Conservation (phyloP, 140 eudicot species). For the Erigeron philadelphicus region DNA sequence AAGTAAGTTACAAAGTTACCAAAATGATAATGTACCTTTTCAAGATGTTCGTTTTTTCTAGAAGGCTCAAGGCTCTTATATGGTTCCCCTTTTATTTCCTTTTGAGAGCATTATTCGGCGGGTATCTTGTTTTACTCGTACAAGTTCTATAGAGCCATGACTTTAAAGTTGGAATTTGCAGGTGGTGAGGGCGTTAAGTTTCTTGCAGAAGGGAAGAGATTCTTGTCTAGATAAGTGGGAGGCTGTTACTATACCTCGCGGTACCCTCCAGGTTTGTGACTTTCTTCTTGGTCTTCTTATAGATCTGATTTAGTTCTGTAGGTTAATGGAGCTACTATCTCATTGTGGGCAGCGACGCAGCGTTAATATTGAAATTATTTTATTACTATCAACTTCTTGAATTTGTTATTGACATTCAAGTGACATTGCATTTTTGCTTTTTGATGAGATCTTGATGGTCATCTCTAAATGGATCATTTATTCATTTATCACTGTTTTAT, state of each 20-base stretch:
- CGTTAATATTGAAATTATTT: not conserved
- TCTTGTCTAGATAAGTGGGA: slow-evolving; percentile 59
- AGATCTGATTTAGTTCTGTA: not conserved
- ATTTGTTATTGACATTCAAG: not conserved
- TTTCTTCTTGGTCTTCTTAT: slow-evolving; percentile 16
- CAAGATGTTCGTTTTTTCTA: too few species aligned
- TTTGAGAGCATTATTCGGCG: not conserved
- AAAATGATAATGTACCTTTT: not conserved
- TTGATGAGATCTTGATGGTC: not conserved
- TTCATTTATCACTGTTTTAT: not conserved
- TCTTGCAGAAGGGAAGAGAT: slow-evolving; percentile 73
- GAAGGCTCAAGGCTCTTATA: too few species aligned
- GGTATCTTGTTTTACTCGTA: not conserved
- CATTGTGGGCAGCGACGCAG: not conserved
- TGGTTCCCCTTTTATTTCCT: not conserved
- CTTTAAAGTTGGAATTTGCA: slow-evolving; percentile 29
- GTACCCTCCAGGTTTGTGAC: slow-evolving; percentile 96
- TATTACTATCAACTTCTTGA: slow-evolving; percentile 6
- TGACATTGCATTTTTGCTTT: not conserved
- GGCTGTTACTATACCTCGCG: slow-evolving; percentile 85
- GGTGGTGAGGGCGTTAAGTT: slow-evolving; percentile 86
- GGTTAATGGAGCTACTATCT: not conserved
- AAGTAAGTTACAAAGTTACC: not conserved
- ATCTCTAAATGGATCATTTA: not conserved
- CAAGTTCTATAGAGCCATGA: not conserved